Evolutionary conservation across 140 eudicot species (phyloP), one percentile per base, ranked within the genome.

Genomic region (Flaveria floridana): DNA sequence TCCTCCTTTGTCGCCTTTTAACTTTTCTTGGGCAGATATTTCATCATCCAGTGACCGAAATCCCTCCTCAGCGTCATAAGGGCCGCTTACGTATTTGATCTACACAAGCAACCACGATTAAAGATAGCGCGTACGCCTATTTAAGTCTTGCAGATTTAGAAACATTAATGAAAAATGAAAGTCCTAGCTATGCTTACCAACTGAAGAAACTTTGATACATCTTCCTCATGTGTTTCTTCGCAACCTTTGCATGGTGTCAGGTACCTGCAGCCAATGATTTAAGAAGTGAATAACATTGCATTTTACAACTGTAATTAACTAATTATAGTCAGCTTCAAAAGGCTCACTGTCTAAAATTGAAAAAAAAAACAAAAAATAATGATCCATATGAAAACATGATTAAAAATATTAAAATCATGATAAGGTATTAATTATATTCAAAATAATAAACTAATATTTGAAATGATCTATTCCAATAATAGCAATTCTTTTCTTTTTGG

Each of bases 11-110:
- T 44, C 50, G 50, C 9, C 50, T 44, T 72, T 85, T 7, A 86
- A 81, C 74, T 12, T 30, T 44, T 79, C 83, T 2, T 79, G 73
- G 77, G 77, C 85, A 20, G 87, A 80, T 83, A 93, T 88, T 73
- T 72, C 88, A 76, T 84, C 73, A 65, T 93, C 99, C 83, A 93
- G 61, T n/a, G 67, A 75, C 47, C 37, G 85, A 71, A 87, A 93
- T 25, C 99, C 99, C 81, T 93, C 99, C 42, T 78, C 89, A 0
- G 94, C 52, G 57, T 93, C 97, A 81, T 90, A 93, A 68, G 97
- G 75, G 7, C 99, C 99, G 72, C 84, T 70, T 16, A 93, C 90
- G 26, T 93, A 93, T 80, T 90, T 81, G 72, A 93, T 87, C 99
- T 93, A 47, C 77, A 75, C 18, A 50, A 72, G 72, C 88, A 70